Base-by-base conservation (phyloP, 495 filamentous ascomycete genomes). In the Xylaria cubensis region DNA sequence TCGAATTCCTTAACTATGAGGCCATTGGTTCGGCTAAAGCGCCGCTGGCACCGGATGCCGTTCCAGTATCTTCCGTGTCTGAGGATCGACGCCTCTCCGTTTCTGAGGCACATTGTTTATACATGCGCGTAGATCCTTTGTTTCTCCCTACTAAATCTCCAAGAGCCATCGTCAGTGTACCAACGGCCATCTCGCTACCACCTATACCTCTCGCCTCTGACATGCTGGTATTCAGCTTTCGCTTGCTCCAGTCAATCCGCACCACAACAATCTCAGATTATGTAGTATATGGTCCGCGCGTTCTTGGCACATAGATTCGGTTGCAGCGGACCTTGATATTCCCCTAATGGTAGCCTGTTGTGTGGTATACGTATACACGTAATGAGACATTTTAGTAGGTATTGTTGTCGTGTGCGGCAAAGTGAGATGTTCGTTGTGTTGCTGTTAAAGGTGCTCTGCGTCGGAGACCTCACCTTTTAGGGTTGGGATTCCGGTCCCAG, bases 11-110 rank as follows among this genome's bases (percentile, higher is more conserved):
- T 4, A 32, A 55, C 59, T 34, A 41, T 26, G 24, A 41, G 34
- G 21, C 61, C 69, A 64, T 71, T 71, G 69, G 69, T 56, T 71
- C 69, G 69, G 58, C 26, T 71, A 71, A 55, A 64, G 59, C 48
- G 46, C 48, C 50, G 59, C 69, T 64, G 59, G 55, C 59, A 71
- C 69, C 69, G 69, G 69, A 64, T 64, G 46, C 48, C 69, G 48
- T 64, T 34, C 12, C 26, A 64, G 29, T 29, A 34, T 61, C 26
- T 71, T 51, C 69, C 59, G 69, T 61, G 58, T 44, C 32, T 21
- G 44, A 51, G 44, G 58, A 70, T 63, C 68, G 58, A 64, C 58
- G 64, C 9, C 44, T 44, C 9, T 61, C 12, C 58, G 10, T 41
- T 61, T 58, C 24, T 46, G 7, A 62, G 41, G 69, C 32, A 39